Conservation (phyloP, 495 filamentous ascomycete genomes). For the Lophiostoma macrostomum region DNA sequence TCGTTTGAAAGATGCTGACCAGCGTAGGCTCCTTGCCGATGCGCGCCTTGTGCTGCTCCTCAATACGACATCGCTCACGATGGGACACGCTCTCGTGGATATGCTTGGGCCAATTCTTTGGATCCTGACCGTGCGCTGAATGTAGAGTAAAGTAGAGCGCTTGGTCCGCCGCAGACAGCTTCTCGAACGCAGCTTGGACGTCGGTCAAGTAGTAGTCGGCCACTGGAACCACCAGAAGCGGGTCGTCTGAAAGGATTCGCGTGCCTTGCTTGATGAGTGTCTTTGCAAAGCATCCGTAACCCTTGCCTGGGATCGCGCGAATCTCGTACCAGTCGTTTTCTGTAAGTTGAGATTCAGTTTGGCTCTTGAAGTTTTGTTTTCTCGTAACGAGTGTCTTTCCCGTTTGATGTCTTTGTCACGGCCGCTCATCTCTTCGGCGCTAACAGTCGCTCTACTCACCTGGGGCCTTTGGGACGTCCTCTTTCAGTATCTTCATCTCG, state of each 20-base stretch:
- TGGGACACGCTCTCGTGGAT: conserved; percentile 18
- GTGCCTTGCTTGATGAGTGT: conserved; percentile 36
- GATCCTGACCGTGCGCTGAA: conserved; percentile 31
- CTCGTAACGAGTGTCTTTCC: not conserved
- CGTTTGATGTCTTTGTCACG: too few species aligned
- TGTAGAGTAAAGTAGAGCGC: conserved; percentile 31
- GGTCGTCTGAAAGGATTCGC: conserved; percentile 64
- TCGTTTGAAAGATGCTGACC: conserved; percentile 38
- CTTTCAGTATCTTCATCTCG: not conserved
- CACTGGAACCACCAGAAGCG: conserved; percentile 60
- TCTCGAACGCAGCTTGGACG: conserved; percentile 26
- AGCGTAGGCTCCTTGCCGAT: conserved; percentile 19
- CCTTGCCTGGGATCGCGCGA: conserved; percentile 27
- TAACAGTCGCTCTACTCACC: not conserved
- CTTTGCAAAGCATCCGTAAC: conserved; percentile 40
- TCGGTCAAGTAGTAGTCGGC: conserved; percentile 44
- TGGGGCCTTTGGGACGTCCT: conserved; percentile 4
- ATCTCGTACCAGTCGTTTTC: conserved; percentile 10
- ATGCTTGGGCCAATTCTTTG: conserved; percentile 10
- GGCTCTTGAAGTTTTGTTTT: not conserved
- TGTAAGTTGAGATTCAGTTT: not conserved
- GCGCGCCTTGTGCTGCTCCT: conserved; percentile 24
- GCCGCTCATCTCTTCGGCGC: not conserved
- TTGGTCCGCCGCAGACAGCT: conserved; percentile 24
- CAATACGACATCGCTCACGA: conserved; percentile 23